Percentiles rank a stretch among this genome's conserved stretches.
These are phyloP conservation scores for Neurospora sp. DNA, from an alignment of 495 filamentous ascomycete genomes.

Conservation along the genomic window DNA sequence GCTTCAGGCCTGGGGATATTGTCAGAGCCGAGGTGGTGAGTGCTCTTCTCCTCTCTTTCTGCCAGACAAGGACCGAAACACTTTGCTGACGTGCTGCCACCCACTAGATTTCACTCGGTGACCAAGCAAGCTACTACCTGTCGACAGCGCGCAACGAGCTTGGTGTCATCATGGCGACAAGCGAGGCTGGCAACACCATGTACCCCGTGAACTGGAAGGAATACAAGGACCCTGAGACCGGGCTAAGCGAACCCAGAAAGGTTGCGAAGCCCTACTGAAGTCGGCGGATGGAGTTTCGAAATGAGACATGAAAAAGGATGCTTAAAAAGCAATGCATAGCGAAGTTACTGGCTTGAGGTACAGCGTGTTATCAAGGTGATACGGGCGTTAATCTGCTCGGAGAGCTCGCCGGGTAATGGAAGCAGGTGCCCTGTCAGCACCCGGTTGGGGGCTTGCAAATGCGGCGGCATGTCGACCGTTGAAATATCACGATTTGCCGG, in stretches of 20 bases:
- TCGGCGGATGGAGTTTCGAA: not conserved
- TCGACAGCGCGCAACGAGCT: constrained; percentile 82
- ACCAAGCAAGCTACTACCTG: constrained; percentile 89
- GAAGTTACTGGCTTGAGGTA: not conserved
- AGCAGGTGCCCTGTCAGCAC: not conserved
- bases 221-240: constrained; percentile 76
- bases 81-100: constrained; percentile 1
- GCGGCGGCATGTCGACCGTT: not conserved
- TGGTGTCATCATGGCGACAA: constrained; percentile 88
- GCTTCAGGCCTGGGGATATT: constrained; percentile 89
- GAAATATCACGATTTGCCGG: not conserved
- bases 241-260: constrained; percentile 70
- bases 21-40: constrained; percentile 77
- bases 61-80: not conserved
- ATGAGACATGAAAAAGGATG: not conserved
- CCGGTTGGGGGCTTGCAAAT: not conserved
- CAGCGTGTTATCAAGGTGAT: not conserved
- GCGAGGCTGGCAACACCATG: constrained; percentile 82
- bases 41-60: constrained; percentile 5
- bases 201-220: constrained; percentile 91
- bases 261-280: constrained; percentile 84
- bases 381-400: not conserved
- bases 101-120: constrained; percentile 71
- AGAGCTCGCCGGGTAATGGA: not conserved
- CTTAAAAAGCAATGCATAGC: not conserved